A percentile compares a stretch with the other conserved stretches of the same genome.
These are phyloP conservation scores for Rhododendron ferrugineum DNA, from an alignment of 148 eudicot species.

Conservation along the genomic window DNA sequence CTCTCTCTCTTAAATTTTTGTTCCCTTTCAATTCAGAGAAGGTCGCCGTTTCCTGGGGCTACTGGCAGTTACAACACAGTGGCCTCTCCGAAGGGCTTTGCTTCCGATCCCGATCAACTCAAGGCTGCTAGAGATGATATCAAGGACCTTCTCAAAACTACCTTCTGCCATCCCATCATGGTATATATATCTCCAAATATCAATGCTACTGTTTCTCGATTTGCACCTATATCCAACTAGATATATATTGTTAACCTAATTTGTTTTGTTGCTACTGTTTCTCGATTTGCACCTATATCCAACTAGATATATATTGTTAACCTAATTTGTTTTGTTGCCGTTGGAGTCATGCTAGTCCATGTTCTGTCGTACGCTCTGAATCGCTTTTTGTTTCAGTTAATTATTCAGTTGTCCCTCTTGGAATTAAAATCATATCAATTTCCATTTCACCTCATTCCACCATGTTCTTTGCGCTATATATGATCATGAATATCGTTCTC, in stretches of 20 bases:
- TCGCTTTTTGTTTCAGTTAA: too few species aligned
- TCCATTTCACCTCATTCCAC: background rate
- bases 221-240: too few species aligned
- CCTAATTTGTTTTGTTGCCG: background rate
- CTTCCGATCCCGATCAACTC: conserved; percentile 14
- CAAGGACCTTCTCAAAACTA: conserved; percentile 9
- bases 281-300: background rate
- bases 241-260: too few species aligned
- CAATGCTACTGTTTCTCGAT: background rate
- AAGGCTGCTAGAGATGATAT: conserved; percentile 16
- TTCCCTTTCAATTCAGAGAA: conserved; percentile 1
- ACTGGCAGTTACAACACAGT: background rate
- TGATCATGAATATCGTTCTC: background rate
- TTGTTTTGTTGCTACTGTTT: background rate
- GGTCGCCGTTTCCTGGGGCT: background rate
- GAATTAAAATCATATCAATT: background rate
- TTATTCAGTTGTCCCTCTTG: background rate
- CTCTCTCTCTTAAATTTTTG: background rate
- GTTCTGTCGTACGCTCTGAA: background rate
- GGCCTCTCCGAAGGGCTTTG: conserved; percentile 10
- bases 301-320: background rate
- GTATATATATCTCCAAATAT: background rate
- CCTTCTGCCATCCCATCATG: conserved; percentile 15
- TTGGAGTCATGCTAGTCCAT: background rate
- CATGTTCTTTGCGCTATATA: background rate